phyloP scores from a whole-genome alignment of 2,329 filamentous ascomycete species.

The Elsinoe perseae region DNA sequence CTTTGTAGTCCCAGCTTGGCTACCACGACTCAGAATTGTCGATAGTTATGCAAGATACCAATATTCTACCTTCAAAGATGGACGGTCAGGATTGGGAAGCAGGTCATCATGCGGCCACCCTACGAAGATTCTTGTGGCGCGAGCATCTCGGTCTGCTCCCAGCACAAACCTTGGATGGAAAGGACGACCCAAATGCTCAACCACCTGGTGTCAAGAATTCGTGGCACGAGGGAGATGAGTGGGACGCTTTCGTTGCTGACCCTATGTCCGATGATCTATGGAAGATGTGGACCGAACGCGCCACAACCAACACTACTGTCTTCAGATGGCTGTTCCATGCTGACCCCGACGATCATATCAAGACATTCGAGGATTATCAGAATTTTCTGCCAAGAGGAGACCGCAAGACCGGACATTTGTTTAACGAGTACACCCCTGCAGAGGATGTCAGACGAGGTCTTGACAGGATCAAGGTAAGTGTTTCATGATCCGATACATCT shows the following conservation, averaged over 20 bases:
- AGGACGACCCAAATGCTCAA: constrained; percentile 64
- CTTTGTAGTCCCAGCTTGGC: constrained; percentile 60
- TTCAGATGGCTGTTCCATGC: constrained; percentile 78
- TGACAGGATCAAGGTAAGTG: constrained; percentile 51
- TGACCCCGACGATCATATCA: constrained; percentile 83
- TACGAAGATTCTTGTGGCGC: constrained; percentile 77
- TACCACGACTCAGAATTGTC: constrained; percentile 86
- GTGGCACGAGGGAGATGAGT: constrained; percentile 62
- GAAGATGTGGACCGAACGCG: constrained; percentile 60
- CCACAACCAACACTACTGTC: constrained; percentile 62
- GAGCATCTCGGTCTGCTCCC: constrained; percentile 81
- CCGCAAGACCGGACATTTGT: constrained; percentile 74
- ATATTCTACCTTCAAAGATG: constrained; percentile 65
- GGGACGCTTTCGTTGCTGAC: constrained; percentile 53
- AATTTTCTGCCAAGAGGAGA: constrained; percentile 55
- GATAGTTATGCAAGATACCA: constrained; percentile 80
- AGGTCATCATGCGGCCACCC: constrained; percentile 71
- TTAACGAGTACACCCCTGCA: constrained; percentile 66
- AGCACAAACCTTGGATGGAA: constrained; percentile 60
- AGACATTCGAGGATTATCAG: constrained; percentile 85
- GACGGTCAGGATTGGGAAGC: constrained; percentile 68
- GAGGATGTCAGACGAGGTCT: constrained; percentile 68
- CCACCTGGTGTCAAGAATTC: constrained; percentile 65
- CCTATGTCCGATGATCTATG: constrained; percentile 51
- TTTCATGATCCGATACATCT: neutral